These are phyloP conservation scores for Pleoardoris graminearum DNA, from an alignment of 2,329 filamentous ascomycete genomes.

Conservation along the genomic window DNA sequence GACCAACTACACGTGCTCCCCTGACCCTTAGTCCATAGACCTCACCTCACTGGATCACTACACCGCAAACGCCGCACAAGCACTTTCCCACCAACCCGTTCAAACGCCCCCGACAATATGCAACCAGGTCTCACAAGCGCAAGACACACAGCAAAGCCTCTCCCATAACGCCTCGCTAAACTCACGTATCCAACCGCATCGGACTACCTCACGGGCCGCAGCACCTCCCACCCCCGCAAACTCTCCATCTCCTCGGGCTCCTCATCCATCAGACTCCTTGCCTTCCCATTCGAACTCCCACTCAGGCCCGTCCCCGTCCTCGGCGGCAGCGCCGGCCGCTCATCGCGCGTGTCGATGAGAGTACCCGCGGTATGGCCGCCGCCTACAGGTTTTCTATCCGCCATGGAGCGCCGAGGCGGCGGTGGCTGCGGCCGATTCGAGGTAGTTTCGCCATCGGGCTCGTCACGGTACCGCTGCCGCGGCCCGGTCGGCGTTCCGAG, in stretches of 20 bases:
- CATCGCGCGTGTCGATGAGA: conserved; percentile 23
- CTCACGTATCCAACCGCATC: too few species aligned
- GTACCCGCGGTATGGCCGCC: conserved; percentile 8
- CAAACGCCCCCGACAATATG: too few species aligned
- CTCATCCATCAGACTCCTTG: conserved; percentile 42
- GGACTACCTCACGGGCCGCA: conserved; percentile 35
- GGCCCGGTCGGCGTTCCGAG: conserved; percentile 19
- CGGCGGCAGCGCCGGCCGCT: conserved; percentile 38
- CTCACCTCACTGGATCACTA: too few species aligned
- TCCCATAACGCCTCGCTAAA: neutral
- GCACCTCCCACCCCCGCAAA: conserved; percentile 46
- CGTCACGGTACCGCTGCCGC: conserved; percentile 30
- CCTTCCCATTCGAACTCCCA: conserved; percentile 25
- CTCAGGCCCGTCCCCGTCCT: conserved; percentile 35
- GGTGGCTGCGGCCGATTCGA: conserved; percentile 19
- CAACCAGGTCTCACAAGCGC: too few species aligned
- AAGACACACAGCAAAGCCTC: too few species aligned
- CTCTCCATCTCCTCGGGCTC: conserved; percentile 37
- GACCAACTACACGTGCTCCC: too few species aligned
- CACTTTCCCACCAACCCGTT: too few species aligned
- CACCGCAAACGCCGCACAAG: too few species aligned
- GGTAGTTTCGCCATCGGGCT: conserved; percentile 6
- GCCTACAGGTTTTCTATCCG: conserved; percentile 23
- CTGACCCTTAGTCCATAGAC: too few species aligned
- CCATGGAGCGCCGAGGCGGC: conserved; percentile 33